Base-by-base conservation (phyloP, 768 basidiomycete genomes). In the Dacryopinax primogenitus region DNA sequence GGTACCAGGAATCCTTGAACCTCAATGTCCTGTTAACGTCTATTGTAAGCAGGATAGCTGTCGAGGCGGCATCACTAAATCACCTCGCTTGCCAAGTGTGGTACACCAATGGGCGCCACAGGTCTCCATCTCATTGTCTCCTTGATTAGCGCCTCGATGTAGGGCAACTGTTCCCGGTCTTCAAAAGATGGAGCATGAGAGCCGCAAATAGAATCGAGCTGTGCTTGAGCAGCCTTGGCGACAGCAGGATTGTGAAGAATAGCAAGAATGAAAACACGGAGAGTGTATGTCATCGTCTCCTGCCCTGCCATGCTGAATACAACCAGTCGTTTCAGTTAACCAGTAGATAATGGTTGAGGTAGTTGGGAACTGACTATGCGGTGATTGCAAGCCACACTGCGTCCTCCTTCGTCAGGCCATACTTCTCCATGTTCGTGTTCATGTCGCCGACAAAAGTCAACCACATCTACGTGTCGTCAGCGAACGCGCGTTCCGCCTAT, bases 81-180 rank as follows among this genome's bases (percentile, higher is more conserved):
- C 26, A 58, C 51, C 26, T 58, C 51, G 21, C 26, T 28, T 6
- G 51, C 51, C 15, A 3, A 11, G 30, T 58, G 51, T 18, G 51
- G 4, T 15, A 72, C 62, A 2, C 73, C 73, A 21, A 75, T 64
- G 1, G 77, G 77, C 1, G 73, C 72, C 3, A 77, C 77, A 28
- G 79, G 80, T 67, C 78, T 76, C 79, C 79, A 80, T 64, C 80
- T 72, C 11, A 81, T 67, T 30, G 65, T 65, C 62, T 76, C 75
- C 68, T 64, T 71, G 23, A 73, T 69, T 23, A 76, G 36, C 26
- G 69, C 72, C 21, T 78, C 77, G 15, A 81, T 71, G 66, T 73
- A 77, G 30, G 79, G 76, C 62, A 81, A 75, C 69, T 79, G 78
- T 28, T 76, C 71, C 34, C 80, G 69, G 63, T 74, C 80, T 15